Evolutionary conservation across 495 filamentous ascomycete species (phyloP).

Genomic region (Aspergillus mulundensis): DNA sequence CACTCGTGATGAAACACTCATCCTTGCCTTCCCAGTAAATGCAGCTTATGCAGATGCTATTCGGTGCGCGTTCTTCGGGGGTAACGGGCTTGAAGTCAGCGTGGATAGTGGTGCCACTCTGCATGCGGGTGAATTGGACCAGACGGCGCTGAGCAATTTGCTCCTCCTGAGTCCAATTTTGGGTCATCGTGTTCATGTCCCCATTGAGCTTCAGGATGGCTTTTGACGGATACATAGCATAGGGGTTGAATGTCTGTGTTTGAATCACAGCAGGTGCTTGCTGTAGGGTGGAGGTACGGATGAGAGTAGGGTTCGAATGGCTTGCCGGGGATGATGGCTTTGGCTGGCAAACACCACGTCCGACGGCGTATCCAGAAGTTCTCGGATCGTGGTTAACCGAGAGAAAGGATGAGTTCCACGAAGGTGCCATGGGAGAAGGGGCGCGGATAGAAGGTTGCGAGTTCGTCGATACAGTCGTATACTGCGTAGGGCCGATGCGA

Average conservation of each 20-base stretch:
- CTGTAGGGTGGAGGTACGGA: constrained; percentile 80
- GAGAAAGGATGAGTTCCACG: constrained; percentile 42
- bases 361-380: constrained; percentile 27
- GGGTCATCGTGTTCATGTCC: constrained; percentile 73
- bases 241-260: constrained; percentile 65
- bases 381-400: constrained; percentile 28
- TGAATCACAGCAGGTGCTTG: constrained; percentile 46
- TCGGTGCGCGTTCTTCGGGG: constrained; percentile 60
- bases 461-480: constrained; percentile 28
- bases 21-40: constrained; percentile 89
- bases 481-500: constrained; percentile 25
- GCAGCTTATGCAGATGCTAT: constrained; percentile 83
- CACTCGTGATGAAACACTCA: constrained; percentile 89
- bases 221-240: constrained; percentile 80
- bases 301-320: constrained; percentile 60
- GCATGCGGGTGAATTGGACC: constrained; percentile 78
- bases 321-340: constrained; percentile 41
- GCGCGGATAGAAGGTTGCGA: constrained; percentile 37
- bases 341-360: constrained; percentile 32
- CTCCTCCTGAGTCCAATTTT: constrained; percentile 77
- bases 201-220: constrained; percentile 81
- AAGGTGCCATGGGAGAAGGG: constrained; percentile 40
- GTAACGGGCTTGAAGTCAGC: constrained; percentile 68
- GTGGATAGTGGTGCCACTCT: constrained; percentile 69
- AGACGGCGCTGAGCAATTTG: constrained; percentile 70